Conservation (phyloP, 1,284 basidiomycete genomes). For the Cryptococcus sp. region DNA sequence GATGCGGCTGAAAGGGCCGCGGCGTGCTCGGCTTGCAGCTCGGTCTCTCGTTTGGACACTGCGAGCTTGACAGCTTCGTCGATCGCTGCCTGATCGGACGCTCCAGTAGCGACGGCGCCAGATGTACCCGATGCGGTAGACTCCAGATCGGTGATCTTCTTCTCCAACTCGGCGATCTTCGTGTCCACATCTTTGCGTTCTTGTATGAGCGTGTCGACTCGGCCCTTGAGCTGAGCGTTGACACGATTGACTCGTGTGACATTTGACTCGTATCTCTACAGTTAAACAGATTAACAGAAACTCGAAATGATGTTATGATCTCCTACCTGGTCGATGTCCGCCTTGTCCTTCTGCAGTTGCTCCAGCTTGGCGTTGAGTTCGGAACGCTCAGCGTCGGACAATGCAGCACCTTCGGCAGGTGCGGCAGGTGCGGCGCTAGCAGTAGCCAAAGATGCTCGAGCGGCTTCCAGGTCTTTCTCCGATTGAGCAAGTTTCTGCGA, state of each 20-base stretch:
- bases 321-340: constrained; percentile 24
- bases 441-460: constrained; percentile 27
- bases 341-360: constrained; percentile 22
- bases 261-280: constrained; percentile 39
- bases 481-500: constrained; percentile 36
- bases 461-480: constrained; percentile 41
- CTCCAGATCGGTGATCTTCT: constrained; percentile 33
- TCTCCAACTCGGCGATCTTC: constrained; percentile 24
- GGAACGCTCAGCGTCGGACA: constrained; percentile 16
- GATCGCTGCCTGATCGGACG: constrained; percentile 24
- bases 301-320: background rate
- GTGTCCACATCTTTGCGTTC: constrained; percentile 18
- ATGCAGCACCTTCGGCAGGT: constrained; percentile 2
- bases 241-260: constrained; percentile 42
- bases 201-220: constrained; percentile 17
- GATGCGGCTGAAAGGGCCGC: constrained; percentile 29
- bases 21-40: constrained; percentile 34
- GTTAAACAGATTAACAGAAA: background rate
- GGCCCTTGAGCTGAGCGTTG: constrained; percentile 25
- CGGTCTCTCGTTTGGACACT: constrained; percentile 41
- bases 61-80: constrained; percentile 48
- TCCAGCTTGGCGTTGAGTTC: constrained; percentile 17
- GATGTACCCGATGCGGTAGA: constrained; percentile 6
- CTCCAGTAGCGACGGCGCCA: background rate
- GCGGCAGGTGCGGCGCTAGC: constrained; percentile 9